These are phyloP conservation scores for cucumber (Cucumis sativus) DNA, from an alignment of 306 rosid species.

Conservation along the genomic window Cucumber_9930_V3 NC_026659.2:30277501-30278000, in stretches of 20 bases:
- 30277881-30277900: neutral
- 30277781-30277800: neutral
- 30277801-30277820: neutral
- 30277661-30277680: neutral
- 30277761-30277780: neutral
- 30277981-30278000: neutral
- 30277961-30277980: neutral
- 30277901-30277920: neutral
- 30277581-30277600: neutral
- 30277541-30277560: neutral
- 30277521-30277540: neutral
- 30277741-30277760: neutral
- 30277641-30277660: neutral
- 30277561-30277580: neutral
- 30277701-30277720: neutral
- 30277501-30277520: neutral
- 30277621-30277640: neutral
- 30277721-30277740: neutral
- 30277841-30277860: neutral
- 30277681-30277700: neutral
- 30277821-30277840: neutral
- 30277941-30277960: neutral
- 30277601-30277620: neutral
- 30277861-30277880: neutral
- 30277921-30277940: neutral